Evolutionary conservation across 768 basidiomycete species (phyloP).

Genomic region (Lentinula lateritia): DNA sequence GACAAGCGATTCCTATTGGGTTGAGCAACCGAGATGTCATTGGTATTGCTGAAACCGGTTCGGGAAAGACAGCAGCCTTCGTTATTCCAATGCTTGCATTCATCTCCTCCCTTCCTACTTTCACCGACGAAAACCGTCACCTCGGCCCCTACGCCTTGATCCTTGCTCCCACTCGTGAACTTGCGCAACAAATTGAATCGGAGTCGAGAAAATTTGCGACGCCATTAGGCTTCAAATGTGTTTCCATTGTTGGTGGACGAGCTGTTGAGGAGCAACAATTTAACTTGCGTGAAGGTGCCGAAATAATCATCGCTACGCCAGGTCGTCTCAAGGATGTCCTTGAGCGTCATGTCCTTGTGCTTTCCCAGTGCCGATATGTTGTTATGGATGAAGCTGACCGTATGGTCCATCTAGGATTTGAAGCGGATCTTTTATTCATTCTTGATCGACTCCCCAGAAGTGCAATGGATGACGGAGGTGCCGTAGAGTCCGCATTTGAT

Average conservation of each 20-base stretch:
- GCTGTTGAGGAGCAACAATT: conserved; percentile 98
- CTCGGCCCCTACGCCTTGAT: conserved; percentile 92
- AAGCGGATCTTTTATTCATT: conserved; percentile 90
- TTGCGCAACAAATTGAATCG: conserved; percentile 94
- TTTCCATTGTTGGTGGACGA: conserved; percentile 98
- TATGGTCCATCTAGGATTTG: conserved; percentile 98
- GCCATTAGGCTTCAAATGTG: conserved; percentile 87
- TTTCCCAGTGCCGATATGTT: conserved; percentile 95
- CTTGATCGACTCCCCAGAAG: conserved; percentile 75
- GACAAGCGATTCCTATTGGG: conserved; percentile 99
- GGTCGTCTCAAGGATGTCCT: conserved; percentile 98
- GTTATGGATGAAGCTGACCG: conserved; percentile 99
- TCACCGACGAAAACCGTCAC: conserved; percentile 91
- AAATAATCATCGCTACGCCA: conserved; percentile 98
- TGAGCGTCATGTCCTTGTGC: conserved; percentile 90
- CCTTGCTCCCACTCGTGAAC: conserved; percentile 93
- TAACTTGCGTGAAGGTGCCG: conserved; percentile 95
- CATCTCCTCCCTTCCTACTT: conserved; percentile 78
- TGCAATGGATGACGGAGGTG: conserved; percentile 37
- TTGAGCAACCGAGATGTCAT: conserved; percentile 95
- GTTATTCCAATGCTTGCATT: conserved; percentile 98
- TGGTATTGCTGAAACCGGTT: conserved; percentile 98
- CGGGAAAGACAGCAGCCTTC: conserved; percentile 97
- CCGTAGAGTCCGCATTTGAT: conserved; percentile 81
- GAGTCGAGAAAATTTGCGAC: conserved; percentile 90